These are phyloP conservation scores for Sphagnum contortum DNA, from an alignment of 225 moss, liverwort and hornwort genomes.

Conservation along the genomic window DNA sequence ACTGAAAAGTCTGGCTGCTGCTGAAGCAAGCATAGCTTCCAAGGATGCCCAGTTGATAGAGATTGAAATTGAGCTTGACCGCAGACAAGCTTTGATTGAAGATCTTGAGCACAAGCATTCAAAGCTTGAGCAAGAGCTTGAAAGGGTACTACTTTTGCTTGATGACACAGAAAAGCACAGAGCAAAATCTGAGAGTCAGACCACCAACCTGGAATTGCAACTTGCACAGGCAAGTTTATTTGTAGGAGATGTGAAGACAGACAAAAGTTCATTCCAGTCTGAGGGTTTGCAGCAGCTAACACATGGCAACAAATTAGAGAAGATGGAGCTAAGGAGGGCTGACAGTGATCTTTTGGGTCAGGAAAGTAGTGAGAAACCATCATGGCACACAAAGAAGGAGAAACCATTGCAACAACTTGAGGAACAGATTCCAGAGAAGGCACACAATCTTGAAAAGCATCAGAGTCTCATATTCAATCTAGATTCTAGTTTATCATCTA, in stretches of 20 bases:
- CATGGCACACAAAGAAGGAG: too few relatives aligned
- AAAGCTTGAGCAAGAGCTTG: constrained; percentile 35
- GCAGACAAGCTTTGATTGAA: constrained; percentile 33
- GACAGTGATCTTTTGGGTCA: constrained; percentile 25
- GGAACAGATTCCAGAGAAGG: constrained; percentile 19
- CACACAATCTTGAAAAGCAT: constrained; percentile 20
- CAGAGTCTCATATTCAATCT: constrained; percentile 26
- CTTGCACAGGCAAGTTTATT: constrained; percentile 25
- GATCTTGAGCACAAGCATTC: constrained; percentile 33
- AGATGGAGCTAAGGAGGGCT: constrained; percentile 27
- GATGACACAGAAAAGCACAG: constrained; percentile 36
- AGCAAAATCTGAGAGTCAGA: constrained; percentile 19
- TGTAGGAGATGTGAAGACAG: constrained; percentile 6
- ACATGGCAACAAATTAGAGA: constrained; percentile 19
- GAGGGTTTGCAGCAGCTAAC: constrained; percentile 11
- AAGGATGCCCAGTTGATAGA: constrained; percentile 31
- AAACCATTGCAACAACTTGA: constrained; percentile 2
- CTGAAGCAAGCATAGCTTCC: constrained; percentile 15
- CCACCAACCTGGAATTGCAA: constrained; percentile 19
- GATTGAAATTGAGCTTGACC: constrained; percentile 28
- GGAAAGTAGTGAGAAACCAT: not conserved
- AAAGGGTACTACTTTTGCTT: constrained; percentile 16
- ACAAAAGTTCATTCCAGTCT: too few relatives aligned
- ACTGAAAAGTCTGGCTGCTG: constrained; percentile 14
- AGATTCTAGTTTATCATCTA: constrained; percentile 38